Base-by-base conservation (phyloP, 106 monocot species). In the Acanthochlamys bracteata region DNA sequence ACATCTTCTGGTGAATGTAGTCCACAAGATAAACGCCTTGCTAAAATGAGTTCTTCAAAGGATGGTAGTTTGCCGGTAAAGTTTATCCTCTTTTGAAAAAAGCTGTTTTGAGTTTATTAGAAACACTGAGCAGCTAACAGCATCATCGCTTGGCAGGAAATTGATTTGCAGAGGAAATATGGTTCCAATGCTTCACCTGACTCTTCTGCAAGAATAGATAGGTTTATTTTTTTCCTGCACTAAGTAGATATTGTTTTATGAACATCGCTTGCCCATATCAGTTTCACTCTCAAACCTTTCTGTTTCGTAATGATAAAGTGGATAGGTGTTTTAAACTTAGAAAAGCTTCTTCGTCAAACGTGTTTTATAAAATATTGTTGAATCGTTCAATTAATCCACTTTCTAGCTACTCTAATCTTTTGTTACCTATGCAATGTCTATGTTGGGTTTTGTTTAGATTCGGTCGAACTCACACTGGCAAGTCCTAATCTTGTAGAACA, bases 131-230 rank as follows among this genome's bases (percentile, higher is more conserved):
- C 62, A 39, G 55, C 42, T 73, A 55, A 71, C 23, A 59, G 11
- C 61, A 55, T 53, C 20, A 11, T 16, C 49, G 61, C 62, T 55
- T 73, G 56, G 21, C 76, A 84, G 84, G 84, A 76, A 76, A 66
- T 15, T 64, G 66, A 62, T 69, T 57, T 55, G 39, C 60, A 60
- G 39, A 57, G 22, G 47, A 80, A 80, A 60, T 53, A 64, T 62
- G 33, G 62, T 59, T 39, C 20, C 23, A 13, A 43, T 51, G 41
- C 63, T 10, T 75, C 59, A 47, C 55, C 61, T 46, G 84, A 80
- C 53, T 68, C 24, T 25, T n/a, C 58, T 43, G 39, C 21, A 66
- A 68, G 14, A 41, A 66, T 26, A 42, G 69, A 67, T 17, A 76
- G 84, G 84, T 84, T 14, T 33, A 13, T 17, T n/a, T 10, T 16